Evolutionary conservation across 352 stramenopile genomes (phyloP).

Genomic region (Globisporangium paddicum): DNA sequence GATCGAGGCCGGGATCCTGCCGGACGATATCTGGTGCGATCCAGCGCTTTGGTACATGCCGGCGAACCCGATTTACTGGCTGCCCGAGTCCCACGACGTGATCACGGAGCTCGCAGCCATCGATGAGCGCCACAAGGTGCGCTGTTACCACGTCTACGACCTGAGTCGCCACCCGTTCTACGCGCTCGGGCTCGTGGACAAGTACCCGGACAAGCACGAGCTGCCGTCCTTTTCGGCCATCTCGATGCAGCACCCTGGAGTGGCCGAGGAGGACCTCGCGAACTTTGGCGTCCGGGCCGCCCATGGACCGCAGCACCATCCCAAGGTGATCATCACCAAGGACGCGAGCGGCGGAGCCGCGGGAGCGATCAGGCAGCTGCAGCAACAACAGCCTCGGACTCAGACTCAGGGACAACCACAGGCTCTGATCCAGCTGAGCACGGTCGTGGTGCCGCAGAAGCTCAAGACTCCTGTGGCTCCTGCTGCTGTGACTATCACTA

Average conservation of each 20-base stretch:
- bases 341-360: neutral
- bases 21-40: conserved; percentile 40
- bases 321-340: conserved; percentile 7
- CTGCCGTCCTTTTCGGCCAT: conserved; percentile 15
- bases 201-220: conserved; percentile 18
- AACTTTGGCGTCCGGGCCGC: conserved; percentile 1
- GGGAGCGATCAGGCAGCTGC: neutral
- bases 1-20: conserved; percentile 28
- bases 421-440: neutral
- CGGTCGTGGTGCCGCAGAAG: conserved; percentile 7
- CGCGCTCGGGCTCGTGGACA: conserved; percentile 12
- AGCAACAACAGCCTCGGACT: neutral
- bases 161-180: conserved; percentile 19
- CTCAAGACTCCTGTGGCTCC: neutral
- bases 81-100: conserved; percentile 24
- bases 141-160: conserved; percentile 20
- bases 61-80: conserved; percentile 32
- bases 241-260: neutral
- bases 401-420: too few species aligned
- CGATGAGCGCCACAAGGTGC: conserved; percentile 26
- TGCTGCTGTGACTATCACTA: neutral
- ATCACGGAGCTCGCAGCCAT: conserved; percentile 17
- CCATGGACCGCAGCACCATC: neutral
- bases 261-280: conserved; percentile 5
- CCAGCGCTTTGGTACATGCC: conserved; percentile 44